Evolutionary conservation across 2,329 filamentous ascomycete genomes (phyloP).

Genomic region (Cladorrhinum sp.): DNA sequence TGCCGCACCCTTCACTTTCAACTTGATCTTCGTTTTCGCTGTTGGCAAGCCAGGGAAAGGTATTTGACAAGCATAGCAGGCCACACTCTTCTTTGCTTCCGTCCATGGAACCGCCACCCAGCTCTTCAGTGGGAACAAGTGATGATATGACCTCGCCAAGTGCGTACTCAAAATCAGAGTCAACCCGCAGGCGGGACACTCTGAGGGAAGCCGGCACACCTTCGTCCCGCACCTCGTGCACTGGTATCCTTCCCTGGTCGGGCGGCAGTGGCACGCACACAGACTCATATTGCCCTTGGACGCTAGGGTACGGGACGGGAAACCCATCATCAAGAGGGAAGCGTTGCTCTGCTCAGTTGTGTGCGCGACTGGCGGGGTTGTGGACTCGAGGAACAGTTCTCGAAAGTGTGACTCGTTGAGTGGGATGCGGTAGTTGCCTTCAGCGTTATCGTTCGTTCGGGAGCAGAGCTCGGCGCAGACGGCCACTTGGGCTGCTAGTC

Average conservation of each 20-base stretch:
- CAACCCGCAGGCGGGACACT: constrained; percentile 86
- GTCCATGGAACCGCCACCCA: constrained; percentile 89
- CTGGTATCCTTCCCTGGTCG: constrained; percentile 79
- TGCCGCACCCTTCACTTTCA: constrained; percentile 16
- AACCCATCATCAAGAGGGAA: constrained; percentile 93
- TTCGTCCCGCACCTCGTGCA: constrained; percentile 87
- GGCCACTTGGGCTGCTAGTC: constrained; percentile 84
- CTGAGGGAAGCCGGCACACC: constrained; percentile 84
- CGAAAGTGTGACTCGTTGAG: constrained; percentile 84
- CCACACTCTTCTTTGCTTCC: constrained; percentile 56
- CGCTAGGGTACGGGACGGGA: constrained; percentile 81
- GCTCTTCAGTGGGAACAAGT: constrained; percentile 84
- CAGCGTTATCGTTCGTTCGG: constrained; percentile 81
- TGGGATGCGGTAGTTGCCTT: constrained; percentile 74
- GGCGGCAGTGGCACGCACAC: constrained; percentile 86
- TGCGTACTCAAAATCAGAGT: constrained; percentile 94
- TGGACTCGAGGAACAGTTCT: constrained; percentile 83
- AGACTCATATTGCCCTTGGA: constrained; percentile 63
- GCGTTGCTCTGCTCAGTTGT: constrained; percentile 51
- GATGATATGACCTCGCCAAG: constrained; percentile 87
- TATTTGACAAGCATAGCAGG: constrained; percentile 76
- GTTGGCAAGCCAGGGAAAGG: constrained; percentile 59
- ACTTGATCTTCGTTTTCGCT: constrained; percentile 15
- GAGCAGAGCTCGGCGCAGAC: constrained; percentile 86
- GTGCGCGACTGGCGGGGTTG: constrained; percentile 82